Percentiles rank a stretch among this genome's conserved stretches.
phyloP scores from a whole-genome alignment of 352 stramenopile genomes.

The Phytopythium oedochilum region DNA sequence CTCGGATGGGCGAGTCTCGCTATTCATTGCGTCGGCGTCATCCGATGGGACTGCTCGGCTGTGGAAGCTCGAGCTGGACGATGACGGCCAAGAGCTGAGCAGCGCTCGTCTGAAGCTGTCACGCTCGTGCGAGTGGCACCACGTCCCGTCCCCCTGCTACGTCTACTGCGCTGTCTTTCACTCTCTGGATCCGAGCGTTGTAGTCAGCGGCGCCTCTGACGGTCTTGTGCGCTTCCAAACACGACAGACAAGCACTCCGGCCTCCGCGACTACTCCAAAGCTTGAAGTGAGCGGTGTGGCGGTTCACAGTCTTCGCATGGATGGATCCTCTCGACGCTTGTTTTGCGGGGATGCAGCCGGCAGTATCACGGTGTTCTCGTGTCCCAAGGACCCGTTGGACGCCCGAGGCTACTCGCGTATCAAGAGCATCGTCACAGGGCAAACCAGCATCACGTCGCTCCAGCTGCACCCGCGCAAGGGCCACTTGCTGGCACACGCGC shows the following conservation, averaged over 20 bases:
- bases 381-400: background rate
- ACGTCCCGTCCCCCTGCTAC: slow-evolving; percentile 48
- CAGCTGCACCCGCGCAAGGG: slow-evolving; percentile 57
- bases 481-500: slow-evolving; percentile 61
- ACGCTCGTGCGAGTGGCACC: slow-evolving; percentile 36
- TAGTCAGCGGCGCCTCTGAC: slow-evolving; percentile 51
- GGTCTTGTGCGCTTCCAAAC: slow-evolving; percentile 39
- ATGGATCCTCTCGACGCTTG: slow-evolving; percentile 31
- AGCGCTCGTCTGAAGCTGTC: slow-evolving; percentile 3
- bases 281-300: slow-evolving; percentile 26
- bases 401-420: slow-evolving; percentile 23
- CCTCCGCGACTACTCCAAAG: slow-evolving; percentile 1
- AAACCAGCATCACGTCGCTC: slow-evolving; percentile 47
- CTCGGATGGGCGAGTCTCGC: slow-evolving; percentile 9
- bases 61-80: slow-evolving; percentile 24
- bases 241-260: slow-evolving; percentile 5
- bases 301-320: slow-evolving; percentile 47
- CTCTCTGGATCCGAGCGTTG: slow-evolving; percentile 13
- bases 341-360: slow-evolving; percentile 58
- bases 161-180: slow-evolving; percentile 69
- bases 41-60: slow-evolving; percentile 49
- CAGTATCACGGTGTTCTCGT: slow-evolving; percentile 38
- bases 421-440: slow-evolving; percentile 50
- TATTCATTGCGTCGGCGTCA: slow-evolving; percentile 37
- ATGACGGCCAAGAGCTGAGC: background rate